Conservation (phyloP, 2,329 filamentous ascomycete species). For the Colletotrichum sp. region DNA sequence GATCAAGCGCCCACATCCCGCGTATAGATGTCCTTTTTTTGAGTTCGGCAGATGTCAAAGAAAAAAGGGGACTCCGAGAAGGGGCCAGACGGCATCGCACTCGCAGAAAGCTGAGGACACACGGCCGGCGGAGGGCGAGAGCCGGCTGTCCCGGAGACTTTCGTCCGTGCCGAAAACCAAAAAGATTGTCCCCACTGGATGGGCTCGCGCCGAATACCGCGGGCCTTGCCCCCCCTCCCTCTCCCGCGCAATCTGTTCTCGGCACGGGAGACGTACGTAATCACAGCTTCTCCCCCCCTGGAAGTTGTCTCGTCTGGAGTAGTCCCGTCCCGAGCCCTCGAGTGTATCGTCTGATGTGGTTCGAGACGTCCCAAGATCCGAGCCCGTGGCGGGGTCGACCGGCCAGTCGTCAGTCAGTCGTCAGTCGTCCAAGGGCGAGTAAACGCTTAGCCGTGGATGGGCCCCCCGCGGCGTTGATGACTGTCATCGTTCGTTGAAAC, state of each 20-base stretch:
- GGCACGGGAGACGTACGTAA: neutral
- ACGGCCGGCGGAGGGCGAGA: neutral
- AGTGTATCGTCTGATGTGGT: slow-evolving; percentile 16
- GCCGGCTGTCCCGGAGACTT: neutral
- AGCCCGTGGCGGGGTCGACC: neutral
- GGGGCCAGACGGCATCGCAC: neutral
- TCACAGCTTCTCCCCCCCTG: neutral
- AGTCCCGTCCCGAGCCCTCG: neutral
- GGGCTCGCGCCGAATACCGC: neutral
- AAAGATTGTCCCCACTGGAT: neutral
- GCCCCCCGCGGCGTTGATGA: neutral
- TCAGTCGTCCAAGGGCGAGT: neutral
- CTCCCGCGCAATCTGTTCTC: neutral
- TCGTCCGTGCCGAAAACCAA: neutral
- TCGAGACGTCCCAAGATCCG: slow-evolving; percentile 4
- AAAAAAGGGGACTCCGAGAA: neutral
- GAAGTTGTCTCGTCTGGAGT: neutral
- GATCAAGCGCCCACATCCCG: neutral
- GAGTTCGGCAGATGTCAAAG: neutral
- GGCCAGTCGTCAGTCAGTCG: neutral
- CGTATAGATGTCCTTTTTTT: neutral
- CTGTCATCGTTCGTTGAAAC: slow-evolving; percentile 1
- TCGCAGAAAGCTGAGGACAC: neutral
- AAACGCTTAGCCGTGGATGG: neutral
- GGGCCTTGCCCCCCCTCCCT: neutral